Base-by-base conservation (phyloP, 2,329 filamentous ascomycete species). In the Colletotrichum agaves region DNA sequence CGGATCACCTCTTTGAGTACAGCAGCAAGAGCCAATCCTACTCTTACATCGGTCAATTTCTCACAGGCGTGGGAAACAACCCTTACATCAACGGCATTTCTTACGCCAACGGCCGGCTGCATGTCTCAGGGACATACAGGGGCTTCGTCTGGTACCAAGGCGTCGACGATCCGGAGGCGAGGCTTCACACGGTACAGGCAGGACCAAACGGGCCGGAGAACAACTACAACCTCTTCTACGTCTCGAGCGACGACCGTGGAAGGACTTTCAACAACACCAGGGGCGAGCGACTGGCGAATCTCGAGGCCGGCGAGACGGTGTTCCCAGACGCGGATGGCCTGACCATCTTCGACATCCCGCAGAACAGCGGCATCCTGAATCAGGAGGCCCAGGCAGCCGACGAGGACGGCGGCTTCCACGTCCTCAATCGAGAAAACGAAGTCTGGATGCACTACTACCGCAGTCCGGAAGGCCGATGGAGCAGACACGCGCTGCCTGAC, bases 31-130 rank as follows among this genome's bases (percentile, higher is more conserved):
- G 12, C 15, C 53, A 27, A 5, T 55, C 55, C 2, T 68, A 68
- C n/a, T 43, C 65, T 2, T 68, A 65, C 17, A n/a, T 68, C n/a
- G 65, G 65, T 17, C 65, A 68, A 12, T 68, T 68, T 23, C 65
- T 68, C 15, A 65, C 65, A 5, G 65, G 65, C 12, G 61, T 68
- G 61, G 19, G 60, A 0, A 68, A 68, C 27, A 68, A 65, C 19
- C 65, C 65, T 0, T 68, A 68, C 55, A 65, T 68, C 47, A 68
- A 68, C 55, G 65, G 65, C 61, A 68, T 68, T 12, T 68, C 65
- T 21, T 68, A 68, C 10, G 46, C 55, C 23, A 43, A 37, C 61
- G 65, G 65, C 21, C 53, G 55, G 6, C 55, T 68, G 15, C 65
- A 68, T 23, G 65, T 68, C 13, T 68, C 65, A 7, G 65, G 65